Evolutionary conservation across 306 rosid species (phyloP), one percentile per base, ranked within the genome.

Genomic region (Dalbergia cochinchinensis): DNA sequence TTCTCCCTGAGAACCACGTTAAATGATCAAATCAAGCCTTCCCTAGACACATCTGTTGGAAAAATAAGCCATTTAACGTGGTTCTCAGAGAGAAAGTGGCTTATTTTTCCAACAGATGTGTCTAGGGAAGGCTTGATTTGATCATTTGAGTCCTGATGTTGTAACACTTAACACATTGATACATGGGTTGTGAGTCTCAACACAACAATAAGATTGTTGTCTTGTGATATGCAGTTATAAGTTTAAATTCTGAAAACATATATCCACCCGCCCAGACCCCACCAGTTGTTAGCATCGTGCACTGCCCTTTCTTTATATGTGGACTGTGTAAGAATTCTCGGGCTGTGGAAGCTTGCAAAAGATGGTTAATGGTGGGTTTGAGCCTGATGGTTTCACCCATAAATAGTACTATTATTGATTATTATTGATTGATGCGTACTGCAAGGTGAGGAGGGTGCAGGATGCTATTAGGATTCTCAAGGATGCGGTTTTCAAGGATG

Each of bases 321-420:
- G 98, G 97, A 20, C 77, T 90, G 77, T 91, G 98, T 89, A 92
- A 86, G 78, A 84, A 84, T 59, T 89, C 58, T 6, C 81, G 78
- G 82, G 88, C 87, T 79, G 89, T 79, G 4, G 91, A 88, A 78
- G 97, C 98, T 80, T 94, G 81, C 89, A 14, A 78, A 90, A 83
- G 83, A 92, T 94, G 97, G 91, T 92, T 86, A 94, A 94, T 84
- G 63, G n/a, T n/a, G 97, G 98, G 65, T 78, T 88, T 72, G 85
- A 85, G 85, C 97, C 97, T 4, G 92, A 94, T 81, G 86, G 60
- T 42, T 92, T 92, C 72, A 94, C 98, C 39, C 91, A 90, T 78
- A 22, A 94, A 92, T 81, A 90, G 85, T 75, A 87, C 92, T 22
- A 22, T 22, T 22, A 22, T 22, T 22, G 26, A 22, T 22, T 22